Evolutionary conservation across 257 asterid genomes (phyloP).

Genomic region (Scutellaria barbata): DNA sequence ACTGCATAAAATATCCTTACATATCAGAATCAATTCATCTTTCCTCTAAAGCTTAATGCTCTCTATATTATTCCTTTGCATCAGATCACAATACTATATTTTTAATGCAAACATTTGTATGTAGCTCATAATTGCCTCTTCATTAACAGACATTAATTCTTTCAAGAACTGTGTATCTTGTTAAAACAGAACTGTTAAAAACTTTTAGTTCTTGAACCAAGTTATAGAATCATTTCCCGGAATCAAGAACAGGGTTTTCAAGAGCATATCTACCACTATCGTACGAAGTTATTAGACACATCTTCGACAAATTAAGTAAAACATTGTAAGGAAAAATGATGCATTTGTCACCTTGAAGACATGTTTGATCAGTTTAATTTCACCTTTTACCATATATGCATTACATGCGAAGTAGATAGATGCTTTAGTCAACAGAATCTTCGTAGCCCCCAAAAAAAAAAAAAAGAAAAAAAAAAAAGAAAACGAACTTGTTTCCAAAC

Average conservation of each 20-base stretch:
- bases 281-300: constrained; percentile 10
- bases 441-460: constrained; percentile 34
- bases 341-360: constrained; percentile 39
- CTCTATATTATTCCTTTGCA: constrained; percentile 37
- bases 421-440: constrained; percentile 81
- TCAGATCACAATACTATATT: constrained; percentile 20
- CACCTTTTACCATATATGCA: constrained; percentile 28
- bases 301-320: constrained; percentile 9
- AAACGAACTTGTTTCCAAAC: constrained; percentile 41
- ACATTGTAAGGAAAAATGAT: constrained; percentile 28
- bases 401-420: constrained; percentile 51
- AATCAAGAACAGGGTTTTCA: not conserved
- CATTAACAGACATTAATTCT: no score
- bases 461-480: constrained; percentile 25
- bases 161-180: no score
- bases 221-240: no score
- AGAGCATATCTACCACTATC: constrained; percentile 28
- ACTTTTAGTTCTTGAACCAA: no score
- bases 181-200: no score
- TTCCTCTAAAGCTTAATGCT: constrained; percentile 49
- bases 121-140: no score
- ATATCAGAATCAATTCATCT: constrained; percentile 65
- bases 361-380: constrained; percentile 35
- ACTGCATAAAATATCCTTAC: constrained; percentile 63
- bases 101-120: not conserved